phyloP scores from a whole-genome alignment of 768 basidiomycete genomes.

The Russula sp. region DNA sequence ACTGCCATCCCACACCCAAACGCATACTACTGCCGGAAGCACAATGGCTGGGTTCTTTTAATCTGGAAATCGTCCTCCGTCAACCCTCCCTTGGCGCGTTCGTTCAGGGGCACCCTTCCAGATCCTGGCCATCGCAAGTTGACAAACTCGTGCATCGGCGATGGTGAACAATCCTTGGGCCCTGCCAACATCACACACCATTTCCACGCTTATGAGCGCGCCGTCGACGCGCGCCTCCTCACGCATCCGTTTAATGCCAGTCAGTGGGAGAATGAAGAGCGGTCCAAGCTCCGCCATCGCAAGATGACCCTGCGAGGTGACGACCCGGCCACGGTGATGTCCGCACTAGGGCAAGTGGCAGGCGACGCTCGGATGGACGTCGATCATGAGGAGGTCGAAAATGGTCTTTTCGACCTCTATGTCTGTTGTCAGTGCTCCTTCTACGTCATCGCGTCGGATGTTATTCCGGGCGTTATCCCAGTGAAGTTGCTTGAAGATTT shows the following conservation, averaged over 20 bases:
- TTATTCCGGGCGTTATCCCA: constrained; percentile 70
- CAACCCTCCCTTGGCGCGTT: constrained; percentile 51
- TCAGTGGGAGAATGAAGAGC: constrained; percentile 50
- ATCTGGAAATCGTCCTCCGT: constrained; percentile 58
- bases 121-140: constrained; percentile 43
- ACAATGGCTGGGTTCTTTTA: constrained; percentile 78
- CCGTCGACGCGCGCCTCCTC: constrained; percentile 62
- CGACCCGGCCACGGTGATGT: constrained; percentile 1
- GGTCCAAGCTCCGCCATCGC: constrained; percentile 47
- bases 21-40: constrained; percentile 75
- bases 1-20: constrained; percentile 72
- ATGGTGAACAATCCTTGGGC: constrained; percentile 40
- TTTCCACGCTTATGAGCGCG: constrained; percentile 66
- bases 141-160: constrained; percentile 46
- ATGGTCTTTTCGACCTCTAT: constrained; percentile 65
- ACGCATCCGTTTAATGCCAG: constrained; percentile 50
- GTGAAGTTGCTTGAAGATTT: constrained; percentile 55
- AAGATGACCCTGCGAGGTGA: constrained; percentile 34
- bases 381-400: constrained; percentile 33
- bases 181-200: constrained; percentile 64
- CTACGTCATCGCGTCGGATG: constrained; percentile 60
- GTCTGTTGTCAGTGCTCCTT: constrained; percentile 80
- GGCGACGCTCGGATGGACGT: constrained; percentile 30
- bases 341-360: constrained; percentile 16
- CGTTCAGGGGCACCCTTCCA: constrained; percentile 48